phyloP scores from a whole-genome alignment of 352 stramenopile species.

The Globisporangium megalacanthum region DNA sequence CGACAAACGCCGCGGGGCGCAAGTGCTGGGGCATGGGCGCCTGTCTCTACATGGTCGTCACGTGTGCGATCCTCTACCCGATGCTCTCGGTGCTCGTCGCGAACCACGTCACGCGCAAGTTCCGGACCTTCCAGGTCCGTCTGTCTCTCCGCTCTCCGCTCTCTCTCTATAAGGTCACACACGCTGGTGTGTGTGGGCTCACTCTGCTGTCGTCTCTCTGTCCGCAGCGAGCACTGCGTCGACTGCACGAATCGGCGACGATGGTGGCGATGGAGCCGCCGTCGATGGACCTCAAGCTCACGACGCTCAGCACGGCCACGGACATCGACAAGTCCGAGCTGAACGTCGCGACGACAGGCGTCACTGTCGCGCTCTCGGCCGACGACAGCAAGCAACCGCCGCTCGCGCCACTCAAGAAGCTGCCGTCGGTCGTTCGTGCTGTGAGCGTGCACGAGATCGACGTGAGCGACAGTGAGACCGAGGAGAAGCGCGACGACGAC shows the following conservation, averaged over 20 bases:
- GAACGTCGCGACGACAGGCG: conserved; percentile 9
- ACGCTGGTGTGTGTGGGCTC: not conserved
- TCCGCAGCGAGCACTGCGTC: conserved; percentile 27
- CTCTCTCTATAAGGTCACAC: not conserved
- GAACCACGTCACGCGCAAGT: conserved; percentile 56
- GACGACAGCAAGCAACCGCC: conserved; percentile 17
- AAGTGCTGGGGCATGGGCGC: conserved; percentile 69
- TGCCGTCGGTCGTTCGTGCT: conserved; percentile 31
- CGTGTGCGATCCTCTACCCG: conserved; percentile 47
- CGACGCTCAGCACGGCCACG: conserved; percentile 10
- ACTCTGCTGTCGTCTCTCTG: not conserved
- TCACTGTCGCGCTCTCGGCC: conserved; percentile 34
- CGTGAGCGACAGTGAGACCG: conserved; percentile 29
- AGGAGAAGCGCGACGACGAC: conserved; percentile 26
- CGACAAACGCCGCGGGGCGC: conserved; percentile 41
- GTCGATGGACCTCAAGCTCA: conserved; percentile 34
- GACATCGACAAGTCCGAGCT: conserved; percentile 19
- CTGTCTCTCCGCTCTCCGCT: too few relatives aligned
- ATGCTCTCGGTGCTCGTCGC: conserved; percentile 58
- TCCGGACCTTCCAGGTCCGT: conserved; percentile 38
- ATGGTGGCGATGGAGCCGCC: conserved; percentile 37
- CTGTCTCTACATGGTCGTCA: conserved; percentile 54
- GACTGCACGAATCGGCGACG: conserved; percentile 46
- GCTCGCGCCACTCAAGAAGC: conserved; percentile 35
- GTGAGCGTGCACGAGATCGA: conserved; percentile 24